Base-by-base conservation (phyloP, 2,329 filamentous ascomycete genomes). In the Calonectria henricotiae region DNA sequence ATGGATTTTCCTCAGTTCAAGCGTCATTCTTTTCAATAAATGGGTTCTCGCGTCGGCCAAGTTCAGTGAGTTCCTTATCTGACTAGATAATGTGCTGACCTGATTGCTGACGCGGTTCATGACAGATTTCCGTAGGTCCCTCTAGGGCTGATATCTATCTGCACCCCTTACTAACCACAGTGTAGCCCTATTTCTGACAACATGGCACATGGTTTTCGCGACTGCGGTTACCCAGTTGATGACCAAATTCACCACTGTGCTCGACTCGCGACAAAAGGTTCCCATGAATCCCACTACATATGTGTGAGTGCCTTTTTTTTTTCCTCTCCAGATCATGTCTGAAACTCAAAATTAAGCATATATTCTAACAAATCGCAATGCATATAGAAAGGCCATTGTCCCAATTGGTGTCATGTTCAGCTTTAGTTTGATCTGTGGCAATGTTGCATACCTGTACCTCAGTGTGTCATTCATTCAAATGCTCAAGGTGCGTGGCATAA, bases 381-480 rank as follows among this genome's bases (percentile, higher is more conserved):
- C 15, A 12, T 46, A n/a, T 23, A 69, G 67, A 9, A 58, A 35
- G 55, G 65, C 67, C 3, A 69, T 69, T 17, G 67, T 69, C 12
- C 67, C 67, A 0, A 69, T 69, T 17, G 67, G 67, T 27, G 61
- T 69, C 46, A 39, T 69, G 55, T 69, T 69, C 30, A 69, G 67
- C 54, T 69, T 69, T 12, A 69, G 67, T 35, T 58, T 69, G 55
- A 69, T 69, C 30, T 69, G 62, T 8, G 67, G 67, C 2, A 69
- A 69, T 30, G 51, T 69, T 20, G 67, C 67, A 11, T 69, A 69
- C 25, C 39, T 69, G 15, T 69, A 69, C 23, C 54, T 69, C 9
- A 69, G 67, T n/a, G 67, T 69, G 3, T 69, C 67, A 3, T 69
- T 69, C 17, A 69, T 69, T 37, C 67, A 69, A n/a, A 65, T 69